phyloP scores from a whole-genome alignment of 306 rosid species.

The Rosa persica region DNA sequence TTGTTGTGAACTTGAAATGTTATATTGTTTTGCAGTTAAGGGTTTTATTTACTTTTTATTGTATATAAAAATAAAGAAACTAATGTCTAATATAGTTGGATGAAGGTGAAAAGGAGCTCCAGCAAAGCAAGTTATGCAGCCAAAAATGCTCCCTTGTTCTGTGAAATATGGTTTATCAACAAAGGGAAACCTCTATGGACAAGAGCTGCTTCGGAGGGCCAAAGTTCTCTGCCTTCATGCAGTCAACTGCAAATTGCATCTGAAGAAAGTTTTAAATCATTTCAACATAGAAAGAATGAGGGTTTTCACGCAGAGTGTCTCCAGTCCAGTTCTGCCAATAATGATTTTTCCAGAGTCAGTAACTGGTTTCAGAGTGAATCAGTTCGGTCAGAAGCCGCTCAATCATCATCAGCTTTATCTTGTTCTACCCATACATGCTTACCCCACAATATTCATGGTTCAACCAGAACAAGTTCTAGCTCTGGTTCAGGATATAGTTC shows the following conservation, averaged over 20 bases:
- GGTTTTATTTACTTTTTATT: background rate
- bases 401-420: slow-evolving; percentile 37
- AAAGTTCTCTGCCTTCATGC: slow-evolving; percentile 41
- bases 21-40: background rate
- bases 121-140: slow-evolving; percentile 72
- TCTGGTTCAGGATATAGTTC: slow-evolving; percentile 47
- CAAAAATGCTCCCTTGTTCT: slow-evolving; percentile 61
- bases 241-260: slow-evolving; percentile 39
- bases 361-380: slow-evolving; percentile 38
- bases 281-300: slow-evolving; percentile 36
- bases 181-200: slow-evolving; percentile 82
- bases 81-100: slow-evolving; percentile 51
- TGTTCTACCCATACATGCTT: slow-evolving; percentile 20
- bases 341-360: slow-evolving; percentile 29
- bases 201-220: slow-evolving; percentile 63
- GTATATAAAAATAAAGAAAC: background rate
- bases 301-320: slow-evolving; percentile 30
- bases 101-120: slow-evolving; percentile 72
- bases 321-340: slow-evolving; percentile 39
- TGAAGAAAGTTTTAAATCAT: slow-evolving; percentile 39
- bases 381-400: slow-evolving; percentile 27
- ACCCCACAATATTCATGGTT: slow-evolving; percentile 12
- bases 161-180: slow-evolving; percentile 84
- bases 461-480: slow-evolving; percentile 31
- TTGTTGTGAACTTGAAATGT: slow-evolving; percentile 7